Percentiles rank a stretch among this genome's conserved stretches.
Conservation (phyloP, 2,329 filamentous ascomycete genomes). For the Teratosphaeria viscida region DNA sequence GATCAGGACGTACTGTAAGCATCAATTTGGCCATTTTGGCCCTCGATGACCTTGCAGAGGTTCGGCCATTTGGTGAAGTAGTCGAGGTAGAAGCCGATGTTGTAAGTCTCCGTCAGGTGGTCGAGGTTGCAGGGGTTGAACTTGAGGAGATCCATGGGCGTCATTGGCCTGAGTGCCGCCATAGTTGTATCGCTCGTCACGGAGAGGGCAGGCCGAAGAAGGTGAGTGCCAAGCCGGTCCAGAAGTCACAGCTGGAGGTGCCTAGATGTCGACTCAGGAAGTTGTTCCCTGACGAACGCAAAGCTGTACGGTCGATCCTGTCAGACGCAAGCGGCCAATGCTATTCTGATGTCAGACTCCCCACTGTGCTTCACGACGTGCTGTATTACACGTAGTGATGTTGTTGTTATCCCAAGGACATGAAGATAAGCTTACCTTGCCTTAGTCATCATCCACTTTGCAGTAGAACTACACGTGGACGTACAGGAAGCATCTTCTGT, state of each 20-base stretch:
- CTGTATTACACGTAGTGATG: background rate
- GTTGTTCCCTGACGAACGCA: background rate
- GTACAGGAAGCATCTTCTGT: too few relatives aligned
- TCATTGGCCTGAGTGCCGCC: constrained; percentile 65
- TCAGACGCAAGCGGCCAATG: background rate
- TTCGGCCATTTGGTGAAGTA: constrained; percentile 95
- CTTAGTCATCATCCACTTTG: background rate
- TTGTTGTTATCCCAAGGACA: background rate
- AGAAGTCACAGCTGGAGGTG: background rate
- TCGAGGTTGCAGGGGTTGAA: constrained; percentile 95
- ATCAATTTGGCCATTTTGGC: constrained; percentile 75
- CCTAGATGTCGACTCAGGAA: background rate
- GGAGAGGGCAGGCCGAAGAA: background rate
- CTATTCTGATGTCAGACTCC: too few relatives aligned
- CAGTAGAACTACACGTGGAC: too few relatives aligned
- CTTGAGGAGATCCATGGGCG: constrained; percentile 71
- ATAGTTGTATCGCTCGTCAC: background rate
- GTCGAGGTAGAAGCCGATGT: constrained; percentile 87
- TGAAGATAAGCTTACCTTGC: background rate
- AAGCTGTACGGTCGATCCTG: background rate
- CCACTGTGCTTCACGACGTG: too few relatives aligned
- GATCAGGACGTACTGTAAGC: constrained; percentile 66
- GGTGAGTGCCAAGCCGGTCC: background rate
- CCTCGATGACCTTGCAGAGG: constrained; percentile 85
- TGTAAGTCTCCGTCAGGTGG: constrained; percentile 94